phyloP scores from a whole-genome alignment of 163 green algal species.

The Scenedesmus sp. region DNA sequence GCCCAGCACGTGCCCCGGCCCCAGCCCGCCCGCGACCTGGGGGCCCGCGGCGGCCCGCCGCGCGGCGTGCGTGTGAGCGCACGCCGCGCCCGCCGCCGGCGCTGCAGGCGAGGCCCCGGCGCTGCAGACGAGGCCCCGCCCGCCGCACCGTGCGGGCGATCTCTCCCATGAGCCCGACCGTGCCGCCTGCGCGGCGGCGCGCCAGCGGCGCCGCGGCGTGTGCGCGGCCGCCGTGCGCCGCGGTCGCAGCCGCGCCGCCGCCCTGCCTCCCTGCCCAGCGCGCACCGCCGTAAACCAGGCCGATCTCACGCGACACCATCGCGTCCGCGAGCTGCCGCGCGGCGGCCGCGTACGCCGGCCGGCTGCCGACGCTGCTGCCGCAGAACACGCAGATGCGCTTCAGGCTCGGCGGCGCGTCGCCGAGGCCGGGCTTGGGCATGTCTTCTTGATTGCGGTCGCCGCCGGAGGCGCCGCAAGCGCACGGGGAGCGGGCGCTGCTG shows the following conservation, averaged over 20 bases:
- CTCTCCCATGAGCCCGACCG: conserved; percentile 91
- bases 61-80: background rate
- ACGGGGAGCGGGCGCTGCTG: conserved; percentile 14
- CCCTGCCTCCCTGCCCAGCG: background rate
- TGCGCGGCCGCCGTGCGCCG: no score
- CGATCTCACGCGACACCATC: conserved; percentile 65
- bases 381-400: conserved; percentile 48
- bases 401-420: conserved; percentile 5
- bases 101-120: background rate
- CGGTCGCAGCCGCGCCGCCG: no score
- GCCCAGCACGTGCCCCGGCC: conserved; percentile 75
- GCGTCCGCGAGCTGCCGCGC: conserved; percentile 4
- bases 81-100: background rate
- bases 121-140: background rate
- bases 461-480: no score
- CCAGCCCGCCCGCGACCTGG: conserved; percentile 56
- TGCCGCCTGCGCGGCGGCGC: conserved; percentile 81
- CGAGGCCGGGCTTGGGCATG: no score
- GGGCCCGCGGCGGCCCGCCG: background rate
- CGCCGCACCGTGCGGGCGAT: conserved; percentile 71
- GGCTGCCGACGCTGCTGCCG: conserved; percentile 10
- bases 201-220: no score
- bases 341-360: conserved; percentile 12
- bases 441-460: no score
- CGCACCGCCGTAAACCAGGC: conserved; percentile 82